Percentiles rank a stretch among this genome's conserved stretches.
Evolutionary conservation across 108 stramenopile species (phyloP).

Genomic region (Skeletonema potamos): DNA sequence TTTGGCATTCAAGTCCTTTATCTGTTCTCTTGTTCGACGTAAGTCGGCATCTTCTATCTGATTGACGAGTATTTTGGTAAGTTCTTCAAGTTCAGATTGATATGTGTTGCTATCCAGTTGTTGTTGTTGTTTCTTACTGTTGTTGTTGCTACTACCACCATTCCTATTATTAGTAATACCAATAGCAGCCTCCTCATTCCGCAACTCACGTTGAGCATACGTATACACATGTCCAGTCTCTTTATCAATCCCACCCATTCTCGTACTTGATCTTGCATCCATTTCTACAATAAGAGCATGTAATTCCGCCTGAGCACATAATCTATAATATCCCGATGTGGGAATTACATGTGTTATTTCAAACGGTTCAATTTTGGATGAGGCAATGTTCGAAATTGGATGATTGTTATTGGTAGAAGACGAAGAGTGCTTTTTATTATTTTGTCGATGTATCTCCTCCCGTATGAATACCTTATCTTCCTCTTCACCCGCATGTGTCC

Average conservation of each 20-base stretch:
- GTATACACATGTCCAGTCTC: slow-evolving; percentile 39
- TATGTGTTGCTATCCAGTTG: slow-evolving; percentile 1
- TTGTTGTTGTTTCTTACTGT: not conserved
- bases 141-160: too few relatives aligned
- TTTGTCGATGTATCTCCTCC: not conserved
- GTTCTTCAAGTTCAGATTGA: not conserved
- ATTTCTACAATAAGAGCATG: slow-evolving; percentile 34
- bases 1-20: slow-evolving; percentile 22
- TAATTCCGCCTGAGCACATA: slow-evolving; percentile 16
- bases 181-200: slow-evolving; percentile 16
- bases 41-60: slow-evolving; percentile 32
- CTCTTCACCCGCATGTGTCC: slow-evolving; percentile 36
- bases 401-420: too few relatives aligned
- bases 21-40: not conserved
- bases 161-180: not conserved
- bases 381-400: not conserved
- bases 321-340: slow-evolving; percentile 32
- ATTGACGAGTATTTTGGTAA: slow-evolving; percentile 15
- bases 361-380: slow-evolving; percentile 7
- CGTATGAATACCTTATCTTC: slow-evolving; percentile 15
- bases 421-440: not conserved
- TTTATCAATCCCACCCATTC: slow-evolving; percentile 21
- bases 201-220: slow-evolving; percentile 3
- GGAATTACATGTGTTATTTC: slow-evolving; percentile 17
- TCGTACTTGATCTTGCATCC: slow-evolving; percentile 14